These are phyloP conservation scores for Colletotrichum phormii DNA, from an alignment of 2,329 filamentous ascomycete genomes.

Conservation along the genomic window DNA sequence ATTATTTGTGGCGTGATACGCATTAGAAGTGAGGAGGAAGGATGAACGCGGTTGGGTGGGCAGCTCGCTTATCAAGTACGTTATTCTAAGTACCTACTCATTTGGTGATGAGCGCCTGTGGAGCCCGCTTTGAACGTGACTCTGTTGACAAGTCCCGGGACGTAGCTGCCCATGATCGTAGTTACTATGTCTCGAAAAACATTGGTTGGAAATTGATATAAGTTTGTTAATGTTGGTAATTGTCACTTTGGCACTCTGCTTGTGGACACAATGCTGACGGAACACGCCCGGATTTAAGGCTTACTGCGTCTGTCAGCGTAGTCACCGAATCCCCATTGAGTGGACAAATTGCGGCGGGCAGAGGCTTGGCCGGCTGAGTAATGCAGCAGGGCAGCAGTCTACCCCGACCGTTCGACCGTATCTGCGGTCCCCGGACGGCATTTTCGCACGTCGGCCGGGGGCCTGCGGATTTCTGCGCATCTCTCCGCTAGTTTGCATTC, in stretches of 20 bases:
- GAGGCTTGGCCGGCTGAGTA: not conserved
- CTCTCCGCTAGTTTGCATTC: not conserved
- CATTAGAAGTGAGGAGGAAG: too few species aligned
- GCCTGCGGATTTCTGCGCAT: not conserved
- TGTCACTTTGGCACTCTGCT: too few species aligned
- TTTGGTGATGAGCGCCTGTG: too few species aligned
- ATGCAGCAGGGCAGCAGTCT: not conserved
- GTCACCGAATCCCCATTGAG: too few species aligned
- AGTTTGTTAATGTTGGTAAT: too few species aligned
- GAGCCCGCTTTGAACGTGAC: not conserved
- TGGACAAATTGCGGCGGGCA: not conserved
- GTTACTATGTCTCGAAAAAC: too few species aligned
- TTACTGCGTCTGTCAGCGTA: not conserved
- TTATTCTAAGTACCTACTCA: too few species aligned
- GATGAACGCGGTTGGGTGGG: too few species aligned
- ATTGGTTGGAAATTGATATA: too few species aligned
- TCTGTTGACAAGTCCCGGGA: not conserved
- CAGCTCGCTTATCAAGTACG: too few species aligned
- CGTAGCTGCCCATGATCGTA: not conserved
- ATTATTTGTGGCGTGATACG: too few species aligned
- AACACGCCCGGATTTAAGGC: not conserved
- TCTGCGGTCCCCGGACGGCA: not conserved
- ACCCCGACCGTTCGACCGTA: not conserved
- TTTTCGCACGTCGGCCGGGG: not conserved
- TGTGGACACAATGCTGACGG: too few species aligned